Evolutionary conservation across 2,329 filamentous ascomycete species (phyloP), one percentile per base, ranked within the genome.

Genomic region (Fusarium citri): DNA sequence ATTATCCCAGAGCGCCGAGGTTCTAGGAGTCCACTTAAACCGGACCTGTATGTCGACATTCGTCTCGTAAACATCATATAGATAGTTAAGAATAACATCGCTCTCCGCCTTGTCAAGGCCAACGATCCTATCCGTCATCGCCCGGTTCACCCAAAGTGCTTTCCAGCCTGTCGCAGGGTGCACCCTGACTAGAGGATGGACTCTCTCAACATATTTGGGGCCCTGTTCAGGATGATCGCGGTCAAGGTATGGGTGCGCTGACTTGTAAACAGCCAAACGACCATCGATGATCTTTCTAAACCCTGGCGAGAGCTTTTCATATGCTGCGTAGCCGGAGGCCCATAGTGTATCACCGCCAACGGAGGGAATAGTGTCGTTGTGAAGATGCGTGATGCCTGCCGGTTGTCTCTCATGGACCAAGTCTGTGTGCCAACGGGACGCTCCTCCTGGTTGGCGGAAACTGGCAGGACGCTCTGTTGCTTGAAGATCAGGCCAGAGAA

Each of bases 91-190:
- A 16, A 93, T 89, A 0, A 88, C 69, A 70, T 93, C 91, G 60
- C 89, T 92, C 78, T 93, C 91, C 0, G 84, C 88, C 64, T 87
- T 87, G 71, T 93, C 90, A 0, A 93, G 77, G 0, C 91, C 91
- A 1, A 93, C 87, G 49, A 93, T 93, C 1, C 86, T 83, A 8
- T 85, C 84, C 0, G 91, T 93, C 85, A 93, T 90, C 3, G 88
- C 83, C 5, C 90, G 85, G 76, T 93, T 93, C 0, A 93, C 91
- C 83, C 86, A 93, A 1, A 93, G 83, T 0, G 89, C 84, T 77
- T 92, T 93, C 91, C 91, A 93, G 1, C 91, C 91, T 0, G 91
- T 93, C 0, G 88, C 90, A 1, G 91, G 91, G 74, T 93, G 91
- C 0, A 91, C 88, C 5, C 91, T 85, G 3, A 93, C 91, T 12